A percentile compares a stretch with the other conserved stretches of the same genome.
phyloP scores from a whole-genome alignment of 352 stramenopile species.

The Pseudoperonospora humuli region DNA sequence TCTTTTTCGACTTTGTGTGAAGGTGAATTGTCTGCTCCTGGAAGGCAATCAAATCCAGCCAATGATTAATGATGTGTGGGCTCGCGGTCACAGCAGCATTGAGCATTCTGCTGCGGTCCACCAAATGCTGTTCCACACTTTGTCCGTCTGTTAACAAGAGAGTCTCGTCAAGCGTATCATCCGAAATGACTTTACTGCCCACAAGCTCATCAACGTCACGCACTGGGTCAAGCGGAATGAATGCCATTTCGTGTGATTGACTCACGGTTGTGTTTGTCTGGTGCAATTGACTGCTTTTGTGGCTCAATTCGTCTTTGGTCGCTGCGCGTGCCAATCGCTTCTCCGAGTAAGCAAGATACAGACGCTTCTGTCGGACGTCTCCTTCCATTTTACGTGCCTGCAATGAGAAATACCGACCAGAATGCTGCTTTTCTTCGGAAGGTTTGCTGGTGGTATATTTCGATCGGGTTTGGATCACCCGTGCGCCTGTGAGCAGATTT shows the following conservation, averaged over 20 bases:
- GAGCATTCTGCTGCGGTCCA: conserved; percentile 42
- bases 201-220: conserved; percentile 17
- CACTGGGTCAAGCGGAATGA: conserved; percentile 55
- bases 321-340: conserved; percentile 27
- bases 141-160: conserved; percentile 50
- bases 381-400: conserved; percentile 36
- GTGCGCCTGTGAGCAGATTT: conserved; percentile 37
- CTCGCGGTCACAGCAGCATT: conserved; percentile 33
- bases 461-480: conserved; percentile 16
- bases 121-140: conserved; percentile 56
- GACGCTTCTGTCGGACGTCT: conserved; percentile 29
- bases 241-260: conserved; percentile 28
- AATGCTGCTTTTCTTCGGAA: neutral
- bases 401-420: conserved; percentile 46
- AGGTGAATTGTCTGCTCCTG: conserved; percentile 54
- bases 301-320: neutral
- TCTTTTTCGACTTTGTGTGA: conserved; percentile 19
- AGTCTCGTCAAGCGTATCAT: neutral
- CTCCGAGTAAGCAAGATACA: conserved; percentile 68
- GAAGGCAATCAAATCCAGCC: conserved; percentile 71
- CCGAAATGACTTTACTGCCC: neutral
- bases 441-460: conserved; percentile 6
- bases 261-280: neutral
- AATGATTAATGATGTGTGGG: conserved; percentile 35
- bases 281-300: neutral